Evolutionary conservation across 176 grass and related monocot species (phyloP), one percentile per base, ranked within the genome.

Genomic region (Alloteropsis semialata): DNA sequence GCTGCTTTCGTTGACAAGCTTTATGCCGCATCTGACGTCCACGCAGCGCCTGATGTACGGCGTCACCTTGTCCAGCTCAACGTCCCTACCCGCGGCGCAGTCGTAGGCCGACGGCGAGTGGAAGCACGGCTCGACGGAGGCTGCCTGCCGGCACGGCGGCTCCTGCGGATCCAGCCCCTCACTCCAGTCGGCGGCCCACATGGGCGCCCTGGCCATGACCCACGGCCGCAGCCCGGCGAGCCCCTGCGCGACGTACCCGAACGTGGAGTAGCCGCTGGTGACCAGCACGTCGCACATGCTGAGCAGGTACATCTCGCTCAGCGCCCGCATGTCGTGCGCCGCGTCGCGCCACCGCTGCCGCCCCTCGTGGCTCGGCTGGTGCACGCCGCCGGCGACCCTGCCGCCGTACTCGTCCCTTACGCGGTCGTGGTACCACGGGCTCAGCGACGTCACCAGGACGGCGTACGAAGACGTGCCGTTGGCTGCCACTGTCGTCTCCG

Each of bases 341-440:
- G 53, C 6, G 27, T 68, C 45, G 12, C 30, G 53, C 51, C 12
- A 55, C 43, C 51, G 69, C 87, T 89, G 90, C 61, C 3, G 45
- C 63, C 65, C 87, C 80, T 92, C 87, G 75, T 84, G 87, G 75
- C 83, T 92, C 59, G 90, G 87, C 63, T 89, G 90, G 70, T 84
- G 76, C 30, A 92, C 83, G 19, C 60, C 69, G 63, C 77, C 59
- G 19, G 63, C 18, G 19, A 70, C 29, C n/a, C 16, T 21, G n/a
- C 68, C 82, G 44, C 82, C 77, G 86, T 69, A 79, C 78, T 69
- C 45, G 0, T 46, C 73, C 51, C 68, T 56, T 15, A 92, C 74
- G 36, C 32, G 55, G 34, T 83, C 79, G 48, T 13, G 50, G 87
- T 89, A 92, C 67, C 83, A 88, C 53, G 69, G 3, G 42, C 34